Base-by-base conservation (phyloP, 202 grass and related monocot species). In the Carex arenaria region DNA sequence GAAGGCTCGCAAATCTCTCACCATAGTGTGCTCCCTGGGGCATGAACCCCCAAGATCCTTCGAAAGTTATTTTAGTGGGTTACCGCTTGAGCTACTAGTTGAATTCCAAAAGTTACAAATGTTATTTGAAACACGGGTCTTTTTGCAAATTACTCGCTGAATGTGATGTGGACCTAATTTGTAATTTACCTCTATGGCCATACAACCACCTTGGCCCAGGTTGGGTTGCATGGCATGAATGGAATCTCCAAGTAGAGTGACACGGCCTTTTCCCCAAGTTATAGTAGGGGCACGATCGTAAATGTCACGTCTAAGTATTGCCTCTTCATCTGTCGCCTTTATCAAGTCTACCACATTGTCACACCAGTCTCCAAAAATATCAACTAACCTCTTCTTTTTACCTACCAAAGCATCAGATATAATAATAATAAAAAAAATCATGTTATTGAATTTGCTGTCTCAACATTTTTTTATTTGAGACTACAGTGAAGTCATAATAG, bases 141-240 rank as follows among this genome's bases (percentile, higher is more conserved):
- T 78, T 32, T 59, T 60, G 31, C 74, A 75, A 28, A 17, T 72
- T 40, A 13, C 71, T 34, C 49, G 0, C 9, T 19, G 17, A 12
- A 49, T 49, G 36, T 72, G 40, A 8, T 72, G 15, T 80, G 22
- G 40, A 4, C 2, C 40, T 72, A 82, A 20, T 69, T 61, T 82
- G 67, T 59, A 61, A 7, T 54, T 72, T 92, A 98, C 96, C 96
- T 98, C 96, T 71, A 98, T 98, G 86, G 96, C 96, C 96, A 98
- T 98, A 84, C 96, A 98, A 32, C 96, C 96, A 80, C 96, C 96
- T 92, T 98, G 96, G 31, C 96, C 96, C 81, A 98, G 61, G 89
- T 98, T 98, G 88, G 96, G 96, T 62, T 98, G 96, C 96, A 98
- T 98, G 84, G 96, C 96, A 93, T 98, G 93, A 18, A 95, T 90